Base-by-base conservation (phyloP, 345 rosid genomes). In the Brassica carinata region DNA sequence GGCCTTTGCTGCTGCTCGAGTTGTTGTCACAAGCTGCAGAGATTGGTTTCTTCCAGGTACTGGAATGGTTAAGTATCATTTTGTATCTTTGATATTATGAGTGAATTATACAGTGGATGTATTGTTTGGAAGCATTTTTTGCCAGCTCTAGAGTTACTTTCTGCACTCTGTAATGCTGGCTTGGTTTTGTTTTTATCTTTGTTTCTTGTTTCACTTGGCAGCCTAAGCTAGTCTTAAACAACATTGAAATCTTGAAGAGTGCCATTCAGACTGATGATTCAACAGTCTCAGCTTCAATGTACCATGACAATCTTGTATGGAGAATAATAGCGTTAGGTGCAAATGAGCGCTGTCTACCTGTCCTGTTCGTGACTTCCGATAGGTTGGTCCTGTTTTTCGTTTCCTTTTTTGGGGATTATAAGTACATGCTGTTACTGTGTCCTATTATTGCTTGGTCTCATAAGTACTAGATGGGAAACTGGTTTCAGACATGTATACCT, bases 181-280 rank as follows among this genome's bases (percentile, higher is more conserved):
- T 72, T 48, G 3, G 27, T 58, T 77, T 57, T 61, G 64, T 67
- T 15, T 77, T 30, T 82, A 27, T 71, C 57, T 71, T 80, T 73
- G 26, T 74, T 69, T 79, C 73, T 63, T 30, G 59, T 43, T 85
- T 75, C 23, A 57, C 30, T 14, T 85, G 84, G 85, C 98, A 96
- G 99, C 98, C 97, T 19, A 96, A 96, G 90, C 88, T 96, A 85
- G 88, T 96, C 68, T 91, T 96, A 78, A 96, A 96, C 92, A 92
- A 96, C 83, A 85, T 92, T 79, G 97, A 96, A 79, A 87, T 90
- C 79, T 91, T 96, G 68, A 87, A 87, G 84, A 88, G 70, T 83
- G 94, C 98, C n/a, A 76, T 83, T 75, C 83, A 84, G 69, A 85
- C 83, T 2, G 91, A 93, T 85, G 96, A 89, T 79, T 81, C 89